Conservation (phyloP, 257 asterid genomes). For the Fraxinus americana region DNA sequence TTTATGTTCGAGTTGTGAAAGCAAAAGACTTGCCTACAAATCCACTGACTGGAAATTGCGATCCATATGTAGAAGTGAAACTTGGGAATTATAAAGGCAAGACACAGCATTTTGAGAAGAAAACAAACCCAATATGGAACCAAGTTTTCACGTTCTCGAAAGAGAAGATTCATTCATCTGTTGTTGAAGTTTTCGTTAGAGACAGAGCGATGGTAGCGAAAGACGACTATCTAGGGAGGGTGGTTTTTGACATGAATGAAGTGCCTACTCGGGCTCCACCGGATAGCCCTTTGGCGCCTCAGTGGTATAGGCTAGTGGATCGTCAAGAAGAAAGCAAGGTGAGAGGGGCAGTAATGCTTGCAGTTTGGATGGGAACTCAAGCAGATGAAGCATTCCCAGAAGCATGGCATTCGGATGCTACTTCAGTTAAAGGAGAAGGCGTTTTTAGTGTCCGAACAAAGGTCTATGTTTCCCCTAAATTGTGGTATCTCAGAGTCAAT, state of each 20-base stretch:
- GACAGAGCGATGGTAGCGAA: slow-evolving; percentile 58
- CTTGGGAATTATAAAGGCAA: slow-evolving; percentile 75
- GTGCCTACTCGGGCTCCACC: slow-evolving; percentile 80
- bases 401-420: slow-evolving; percentile 71
- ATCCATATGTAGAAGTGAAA: slow-evolving; percentile 79
- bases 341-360: slow-evolving; percentile 69
- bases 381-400: slow-evolving; percentile 79
- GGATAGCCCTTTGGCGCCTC: slow-evolving; percentile 80
- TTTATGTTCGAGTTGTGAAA: slow-evolving; percentile 76
- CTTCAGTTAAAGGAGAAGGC: slow-evolving; percentile 57
- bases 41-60: slow-evolving; percentile 63
- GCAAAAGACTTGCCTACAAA: slow-evolving; percentile 64
- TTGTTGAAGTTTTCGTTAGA: slow-evolving; percentile 56
- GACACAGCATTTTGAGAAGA: slow-evolving; percentile 65
- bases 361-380: slow-evolving; percentile 82
- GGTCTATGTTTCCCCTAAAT: slow-evolving; percentile 76
- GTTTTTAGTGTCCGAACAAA: slow-evolving; percentile 60
- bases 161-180: slow-evolving; percentile 66
- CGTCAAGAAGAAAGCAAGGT: slow-evolving; percentile 45
- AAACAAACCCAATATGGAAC: slow-evolving; percentile 57
- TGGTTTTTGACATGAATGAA: slow-evolving; percentile 70
- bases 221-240: slow-evolving; percentile 63
- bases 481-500: slow-evolving; percentile 69
- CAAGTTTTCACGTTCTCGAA: slow-evolving; percentile 74
- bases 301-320: slow-evolving; percentile 70